Base-by-base conservation (phyloP, 331 rosid genomes). In the Stylosanthes scabra region DNA sequence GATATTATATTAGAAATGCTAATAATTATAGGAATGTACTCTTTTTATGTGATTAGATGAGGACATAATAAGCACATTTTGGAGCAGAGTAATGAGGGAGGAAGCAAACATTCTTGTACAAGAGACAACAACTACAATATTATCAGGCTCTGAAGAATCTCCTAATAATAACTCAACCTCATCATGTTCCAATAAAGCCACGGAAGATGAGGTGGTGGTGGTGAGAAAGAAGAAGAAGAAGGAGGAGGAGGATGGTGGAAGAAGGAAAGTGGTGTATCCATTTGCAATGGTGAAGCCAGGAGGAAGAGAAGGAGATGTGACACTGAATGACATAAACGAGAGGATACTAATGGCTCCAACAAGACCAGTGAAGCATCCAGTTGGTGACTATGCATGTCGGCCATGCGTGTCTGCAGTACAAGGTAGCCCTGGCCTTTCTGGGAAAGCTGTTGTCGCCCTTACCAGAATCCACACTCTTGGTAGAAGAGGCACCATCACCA, bases 261-360 rank as follows among this genome's bases (percentile, higher is more conserved):
- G 74, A 68, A 66, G 77, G 44, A 88, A 87, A 62, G 87, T 93
- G 59, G 88, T 90, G 31, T 91, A 90, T 81, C 99, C 99, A 40
- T 95, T 95, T 74, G 97, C 97, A 31, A 25, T 95, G 82, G 99
- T 95, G 84, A 95, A 95, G 74, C 97, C 99, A 12, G 99, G 99
- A 40, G 99, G 97, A 0, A 74, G 71, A 55, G 99, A 95, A 63
- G 99, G 97, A 2, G 99, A 95, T 37, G 77, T 95, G 86, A 95
- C 99, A n/a, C 45, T 95, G 76, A 91, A 83, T 78, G 99, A 95
- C 83, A 95, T 95, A 45, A 95, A 95, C 75, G 88, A 95, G 78
- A 86, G 97, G 84, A 95, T 95, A 4, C 31, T 90, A 42, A 95
- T 95, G 99, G 84, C 97, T 3, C 99, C 99, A 7, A 85, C 96